Base-by-base conservation (phyloP, 371 early-diverging fungal genomes). In the Saksenaea oblongispora region DNA sequence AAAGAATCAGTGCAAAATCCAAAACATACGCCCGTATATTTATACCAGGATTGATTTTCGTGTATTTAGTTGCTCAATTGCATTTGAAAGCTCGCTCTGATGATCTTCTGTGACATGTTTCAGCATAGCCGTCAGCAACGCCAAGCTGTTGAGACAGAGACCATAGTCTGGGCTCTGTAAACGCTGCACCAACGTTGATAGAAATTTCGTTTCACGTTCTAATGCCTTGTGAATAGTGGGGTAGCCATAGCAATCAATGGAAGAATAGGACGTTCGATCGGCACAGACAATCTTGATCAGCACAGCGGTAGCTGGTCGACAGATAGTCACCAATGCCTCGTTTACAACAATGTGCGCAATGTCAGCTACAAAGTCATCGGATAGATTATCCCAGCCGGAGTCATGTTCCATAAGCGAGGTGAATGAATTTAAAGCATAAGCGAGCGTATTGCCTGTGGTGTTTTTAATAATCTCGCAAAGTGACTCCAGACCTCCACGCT, bases 301-400 rank as follows among this genome's bases (percentile, higher is more conserved):
- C 41, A 90, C 83, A 1, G 88, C 86, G 0, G 88, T 89, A 9
- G 89, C 90, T 1, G 92, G 92, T 5, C 90, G 80, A 67, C 87
- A 87, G 63, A 92, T 85, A 22, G 88, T 91, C 8, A 89, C 87
- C 24, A 90, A 76, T 18, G 84, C 85, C 69, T 92, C 84, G 18
- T 75, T 73, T 4, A 87, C 88, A 14, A 88, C 73, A 37, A 89
- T 86, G 26, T 80, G 69, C 1, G 88, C 85, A 22, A 90, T 76
- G 63, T 79, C 59, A 3, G 65, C 70, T 13, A 91, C 80, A 66
- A 91, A 87, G 2, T 77, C 76, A 31, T 66, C 73, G 14, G 73
- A 71, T 26, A 89, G 74, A 7, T 78, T 68, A 1, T 87, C 85
- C 89, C 89, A 88, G 7, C 87, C 86, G 10, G 77, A 67, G 35